Percentiles rank a stretch among this genome's conserved stretches.
These are phyloP conservation scores for Teunomyces tritomae DNA, from an alignment of 805 yeast genomes.

Conservation along the genomic window DNA sequence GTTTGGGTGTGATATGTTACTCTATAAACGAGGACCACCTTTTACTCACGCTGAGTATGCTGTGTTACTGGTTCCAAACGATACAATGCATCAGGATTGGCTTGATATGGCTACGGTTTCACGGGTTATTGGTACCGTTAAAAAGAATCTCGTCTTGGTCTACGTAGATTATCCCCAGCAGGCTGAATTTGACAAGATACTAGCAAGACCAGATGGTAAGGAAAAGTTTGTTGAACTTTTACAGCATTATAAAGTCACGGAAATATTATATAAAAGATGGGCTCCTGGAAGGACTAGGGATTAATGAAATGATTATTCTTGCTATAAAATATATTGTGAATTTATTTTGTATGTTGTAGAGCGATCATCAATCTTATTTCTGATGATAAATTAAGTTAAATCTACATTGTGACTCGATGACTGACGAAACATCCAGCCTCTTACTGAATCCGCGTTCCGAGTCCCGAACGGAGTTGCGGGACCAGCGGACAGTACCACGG, in stretches of 20 bases:
- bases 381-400: neutral
- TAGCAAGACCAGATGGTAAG: constrained; percentile 14
- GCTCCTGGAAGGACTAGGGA: constrained; percentile 81
- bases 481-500: neutral
- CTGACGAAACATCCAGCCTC: neutral
- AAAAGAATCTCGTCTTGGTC: constrained; percentile 68
- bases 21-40: constrained; percentile 92
- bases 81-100: constrained; percentile 48
- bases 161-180: constrained; percentile 58
- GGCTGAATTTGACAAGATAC: constrained; percentile 23
- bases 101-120: constrained; percentile 57
- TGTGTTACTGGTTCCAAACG: constrained; percentile 47
- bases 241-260: constrained; percentile 52
- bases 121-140: constrained; percentile 85
- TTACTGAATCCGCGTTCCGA: neutral
- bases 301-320: constrained; percentile 24
- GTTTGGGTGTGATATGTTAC: constrained; percentile 81
- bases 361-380: neutral
- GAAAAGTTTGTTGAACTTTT: constrained; percentile 29
- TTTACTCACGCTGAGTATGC: constrained; percentile 92
- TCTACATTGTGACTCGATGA: neutral
- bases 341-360: neutral
- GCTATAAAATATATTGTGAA: neutral
- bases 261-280: constrained; percentile 78
- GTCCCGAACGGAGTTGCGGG: neutral